Base-by-base conservation (phyloP, 2,329 filamentous ascomycete genomes). In the Orbilia brochopaga region DNA sequence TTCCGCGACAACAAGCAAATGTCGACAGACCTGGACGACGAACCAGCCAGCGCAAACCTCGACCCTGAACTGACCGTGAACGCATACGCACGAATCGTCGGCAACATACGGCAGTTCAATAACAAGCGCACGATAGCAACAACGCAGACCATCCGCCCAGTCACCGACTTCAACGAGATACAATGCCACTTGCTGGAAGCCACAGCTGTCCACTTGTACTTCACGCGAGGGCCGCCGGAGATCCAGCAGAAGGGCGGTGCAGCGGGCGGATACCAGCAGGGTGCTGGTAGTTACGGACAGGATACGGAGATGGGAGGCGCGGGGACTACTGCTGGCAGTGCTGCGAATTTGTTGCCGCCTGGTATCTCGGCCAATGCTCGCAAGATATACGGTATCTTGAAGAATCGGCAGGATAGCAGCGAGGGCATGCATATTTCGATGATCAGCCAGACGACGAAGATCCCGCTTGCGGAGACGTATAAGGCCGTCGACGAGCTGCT, bases 131-230 rank as follows among this genome's bases (percentile, higher is more conserved):
- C 92, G 79, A 85, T 99, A 60, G 87, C 85, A 74, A 89, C 91
- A 46, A 88, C 92, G n/a, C n/a, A n/a, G 79, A 86, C 90, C 77
- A 88, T 99, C 74, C 88, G 92, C 60, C 87, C 90, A 2, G 83
- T 97, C 61, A 82, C 85, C 62, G 90, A 97, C 80, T 89, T 89
- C 82, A 96, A 99, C 82, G 94, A 99, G 83, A 85, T 97, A 79
- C 89, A 89, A 78, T 96, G 91, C 79, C 94, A 97, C 80, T 81
- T 97, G 75, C 86, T 99, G 59, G 93, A 99, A 81, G 89, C 91
- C 24, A 90, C 92, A 4, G 90, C 89, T 66, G 89, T 95, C 55
- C 94, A 99, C 81, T 83, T 99, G 56, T 88, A 88, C 80, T 90
- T 92, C 79, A 90, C 88, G 13, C 85, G 87, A 50, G 92, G 92